phyloP scores from a whole-genome alignment of 169 alveolate genomes.

The Eimeria sp. region DNA sequence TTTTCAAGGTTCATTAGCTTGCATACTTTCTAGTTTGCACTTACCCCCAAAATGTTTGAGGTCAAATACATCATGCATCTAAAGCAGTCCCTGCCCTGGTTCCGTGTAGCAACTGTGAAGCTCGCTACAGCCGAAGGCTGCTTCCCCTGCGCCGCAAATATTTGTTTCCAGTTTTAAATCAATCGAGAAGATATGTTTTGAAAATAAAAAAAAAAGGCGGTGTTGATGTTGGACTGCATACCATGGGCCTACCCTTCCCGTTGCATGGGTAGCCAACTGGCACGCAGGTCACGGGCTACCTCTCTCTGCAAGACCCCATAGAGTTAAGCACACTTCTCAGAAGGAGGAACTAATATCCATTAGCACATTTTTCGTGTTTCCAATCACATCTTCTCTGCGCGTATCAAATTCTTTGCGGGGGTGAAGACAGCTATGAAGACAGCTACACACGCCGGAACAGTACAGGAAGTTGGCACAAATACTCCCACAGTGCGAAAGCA shows the following conservation, averaged over 20 bases:
- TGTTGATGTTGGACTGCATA: neutral
- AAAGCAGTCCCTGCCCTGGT: neutral
- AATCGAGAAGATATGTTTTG: neutral
- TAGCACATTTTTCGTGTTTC: neutral
- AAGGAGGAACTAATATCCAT: neutral
- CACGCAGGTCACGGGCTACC: neutral
- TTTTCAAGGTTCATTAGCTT: neutral
- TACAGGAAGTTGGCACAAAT: neutral
- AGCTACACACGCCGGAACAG: neutral
- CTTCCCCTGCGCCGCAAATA: neutral
- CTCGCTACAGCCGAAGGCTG: neutral
- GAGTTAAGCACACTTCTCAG: neutral
- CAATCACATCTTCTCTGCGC: neutral
- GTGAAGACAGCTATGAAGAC: neutral
- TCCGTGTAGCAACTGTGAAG: neutral
- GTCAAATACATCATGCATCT: conserved; percentile 3
- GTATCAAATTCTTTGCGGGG: neutral
- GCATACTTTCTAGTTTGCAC: neutral
- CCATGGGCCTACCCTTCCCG: too few species aligned
- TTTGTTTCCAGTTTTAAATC: neutral
- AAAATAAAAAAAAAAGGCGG: neutral
- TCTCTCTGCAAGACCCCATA: neutral
- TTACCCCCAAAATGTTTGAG: neutral
- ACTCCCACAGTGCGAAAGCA: neutral
- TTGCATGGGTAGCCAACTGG: neutral